A percentile compares a stretch with the other conserved stretches of the same genome.
These are phyloP conservation scores for Neurospora sp. DNA, from an alignment of 495 filamentous ascomycete genomes.

Conservation along the genomic window DNA sequence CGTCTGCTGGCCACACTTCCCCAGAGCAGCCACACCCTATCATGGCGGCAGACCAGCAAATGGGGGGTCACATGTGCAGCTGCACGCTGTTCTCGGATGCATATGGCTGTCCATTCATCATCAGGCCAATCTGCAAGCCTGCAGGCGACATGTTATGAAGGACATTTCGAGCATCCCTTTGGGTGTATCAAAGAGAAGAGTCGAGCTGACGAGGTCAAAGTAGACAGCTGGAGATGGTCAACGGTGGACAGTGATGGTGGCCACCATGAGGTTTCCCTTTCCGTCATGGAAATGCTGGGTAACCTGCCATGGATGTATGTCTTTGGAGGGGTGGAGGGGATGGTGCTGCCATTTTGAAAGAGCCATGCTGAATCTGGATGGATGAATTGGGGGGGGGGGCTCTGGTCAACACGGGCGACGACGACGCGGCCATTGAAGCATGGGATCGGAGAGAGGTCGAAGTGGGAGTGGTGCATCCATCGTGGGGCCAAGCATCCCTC, in stretches of 20 bases:
- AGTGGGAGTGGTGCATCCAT: not conserved
- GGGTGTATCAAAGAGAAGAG: not conserved
- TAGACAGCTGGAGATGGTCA: not conserved
- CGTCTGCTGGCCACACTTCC: conserved; percentile 8
- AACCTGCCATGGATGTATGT: not conserved
- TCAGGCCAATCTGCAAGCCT: conserved; percentile 6
- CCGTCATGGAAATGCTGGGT: not conserved
- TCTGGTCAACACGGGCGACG: not conserved
- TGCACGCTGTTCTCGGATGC: conserved; percentile 23
- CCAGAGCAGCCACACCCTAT: conserved; percentile 20
- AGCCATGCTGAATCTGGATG: not conserved
- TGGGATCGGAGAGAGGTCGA: not conserved
- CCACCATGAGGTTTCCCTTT: not conserved
- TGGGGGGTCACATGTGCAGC: conserved; percentile 27
- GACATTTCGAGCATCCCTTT: conserved; percentile 6
- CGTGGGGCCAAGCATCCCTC: not conserved
- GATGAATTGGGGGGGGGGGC: not conserved
- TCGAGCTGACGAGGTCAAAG: not conserved
- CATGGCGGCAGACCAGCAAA: conserved; percentile 14
- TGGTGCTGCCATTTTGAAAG: not conserved
- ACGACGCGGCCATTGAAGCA: not conserved
- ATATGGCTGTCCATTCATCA: conserved; percentile 21
- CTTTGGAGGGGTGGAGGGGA: not conserved
- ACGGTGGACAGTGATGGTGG: not conserved
- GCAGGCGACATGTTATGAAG: conserved; percentile 17